phyloP scores from a whole-genome alignment of 768 basidiomycete species.

The Boletus sp. region DNA sequence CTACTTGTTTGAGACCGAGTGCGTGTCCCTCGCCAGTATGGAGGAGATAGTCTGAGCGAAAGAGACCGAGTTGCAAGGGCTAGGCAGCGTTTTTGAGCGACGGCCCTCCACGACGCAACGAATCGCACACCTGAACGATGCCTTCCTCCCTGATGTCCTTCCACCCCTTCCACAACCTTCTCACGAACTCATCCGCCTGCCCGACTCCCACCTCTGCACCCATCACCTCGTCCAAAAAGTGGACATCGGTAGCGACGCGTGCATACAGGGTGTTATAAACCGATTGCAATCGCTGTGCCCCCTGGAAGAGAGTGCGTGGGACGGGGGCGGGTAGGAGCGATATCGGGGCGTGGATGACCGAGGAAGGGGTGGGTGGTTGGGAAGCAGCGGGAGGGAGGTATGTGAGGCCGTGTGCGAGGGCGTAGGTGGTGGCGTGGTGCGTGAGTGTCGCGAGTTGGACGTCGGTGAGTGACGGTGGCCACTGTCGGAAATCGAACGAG shows the following conservation, averaged over 20 bases:
- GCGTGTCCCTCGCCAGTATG: constrained; percentile 46
- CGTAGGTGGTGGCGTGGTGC: constrained; percentile 72
- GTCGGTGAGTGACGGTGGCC: constrained; percentile 73
- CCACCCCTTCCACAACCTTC: constrained; percentile 86
- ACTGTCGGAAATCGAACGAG: constrained; percentile 51
- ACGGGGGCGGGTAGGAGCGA: constrained; percentile 87
- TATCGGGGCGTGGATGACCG: constrained; percentile 89
- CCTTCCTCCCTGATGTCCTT: constrained; percentile 68
- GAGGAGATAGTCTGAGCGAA: constrained; percentile 92
- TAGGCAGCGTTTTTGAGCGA: constrained; percentile 30
- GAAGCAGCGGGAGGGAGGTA: constrained; percentile 61
- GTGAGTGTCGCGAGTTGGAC: constrained; percentile 59
- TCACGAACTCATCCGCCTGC: constrained; percentile 83
- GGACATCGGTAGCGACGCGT: constrained; percentile 71
- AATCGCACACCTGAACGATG: constrained; percentile 45
- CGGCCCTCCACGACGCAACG: background rate
- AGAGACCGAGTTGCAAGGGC: constrained; percentile 86
- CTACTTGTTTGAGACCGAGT: constrained; percentile 82
- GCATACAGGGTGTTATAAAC: constrained; percentile 86
- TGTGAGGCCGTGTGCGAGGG: constrained; percentile 81
- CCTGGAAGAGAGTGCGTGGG: constrained; percentile 67
- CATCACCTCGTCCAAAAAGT: constrained; percentile 83
- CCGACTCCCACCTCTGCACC: constrained; percentile 75
- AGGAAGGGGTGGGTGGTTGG: constrained; percentile 53
- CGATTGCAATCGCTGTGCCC: constrained; percentile 65